These are phyloP conservation scores for Fomitopsis betulina DNA, from an alignment of 1,284 basidiomycete genomes.

Conservation along the genomic window DNA sequence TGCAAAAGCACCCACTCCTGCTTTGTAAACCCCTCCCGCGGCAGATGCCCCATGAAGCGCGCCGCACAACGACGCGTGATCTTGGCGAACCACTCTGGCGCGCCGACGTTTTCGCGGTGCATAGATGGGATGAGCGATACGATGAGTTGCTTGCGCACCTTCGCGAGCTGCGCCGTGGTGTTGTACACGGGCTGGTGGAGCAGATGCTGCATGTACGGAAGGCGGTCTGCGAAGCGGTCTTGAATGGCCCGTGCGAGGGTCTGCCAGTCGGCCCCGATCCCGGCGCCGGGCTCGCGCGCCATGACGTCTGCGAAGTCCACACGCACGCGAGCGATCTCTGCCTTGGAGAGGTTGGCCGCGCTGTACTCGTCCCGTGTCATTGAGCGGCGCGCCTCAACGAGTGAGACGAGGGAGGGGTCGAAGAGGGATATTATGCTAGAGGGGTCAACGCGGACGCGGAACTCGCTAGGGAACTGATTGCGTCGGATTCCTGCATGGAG, in stretches of 20 bases:
- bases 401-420: not conserved
- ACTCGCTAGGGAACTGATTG: not conserved
- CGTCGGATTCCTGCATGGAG: not conserved
- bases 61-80: not conserved
- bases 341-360: not conserved
- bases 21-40: not conserved
- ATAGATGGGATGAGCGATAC: not conserved
- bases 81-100: not conserved
- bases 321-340: not conserved
- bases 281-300: not conserved
- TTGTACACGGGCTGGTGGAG: not conserved
- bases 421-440: not conserved
- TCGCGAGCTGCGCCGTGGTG: not conserved
- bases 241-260: not conserved
- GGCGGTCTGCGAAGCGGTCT: not conserved
- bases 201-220: too few species aligned
- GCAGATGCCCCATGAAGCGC: not conserved
- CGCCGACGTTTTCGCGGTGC: not conserved
- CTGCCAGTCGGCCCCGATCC: not conserved
- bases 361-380: not conserved
- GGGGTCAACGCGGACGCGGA: not conserved
- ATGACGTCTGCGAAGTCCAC: not conserved
- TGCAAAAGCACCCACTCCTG: too few species aligned
- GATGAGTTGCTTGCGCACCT: not conserved
- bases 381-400: not conserved